A percentile compares a stretch with the other conserved stretches of the same genome.
phyloP scores from a whole-genome alignment of 352 stramenopile species.

The Pythium aphanidermatum region DNA sequence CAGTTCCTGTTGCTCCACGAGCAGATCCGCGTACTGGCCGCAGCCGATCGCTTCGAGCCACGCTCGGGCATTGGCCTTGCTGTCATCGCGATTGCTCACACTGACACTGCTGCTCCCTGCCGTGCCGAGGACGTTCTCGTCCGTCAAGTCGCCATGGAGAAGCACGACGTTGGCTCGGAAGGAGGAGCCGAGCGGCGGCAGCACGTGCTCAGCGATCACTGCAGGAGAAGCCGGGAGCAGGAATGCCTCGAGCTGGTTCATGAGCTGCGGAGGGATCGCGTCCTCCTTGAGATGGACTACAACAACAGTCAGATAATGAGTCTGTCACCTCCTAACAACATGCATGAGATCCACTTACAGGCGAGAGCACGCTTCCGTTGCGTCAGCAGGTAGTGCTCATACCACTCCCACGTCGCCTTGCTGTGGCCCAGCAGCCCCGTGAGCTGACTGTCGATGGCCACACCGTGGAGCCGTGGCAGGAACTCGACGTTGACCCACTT shows the following conservation, averaged over 20 bases:
- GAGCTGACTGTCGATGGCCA: slow-evolving; percentile 38
- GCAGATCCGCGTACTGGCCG: slow-evolving; percentile 40
- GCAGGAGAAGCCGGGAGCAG: slow-evolving; percentile 28
- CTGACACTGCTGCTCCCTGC: not conserved
- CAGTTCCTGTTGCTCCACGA: slow-evolving; percentile 59
- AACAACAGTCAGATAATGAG: slow-evolving; percentile 8
- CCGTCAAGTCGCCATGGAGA: slow-evolving; percentile 78
- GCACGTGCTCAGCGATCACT: slow-evolving; percentile 27
- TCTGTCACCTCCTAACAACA: slow-evolving; percentile 1
- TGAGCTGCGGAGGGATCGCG: slow-evolving; percentile 49
- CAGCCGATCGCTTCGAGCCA: slow-evolving; percentile 40
- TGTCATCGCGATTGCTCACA: not conserved
- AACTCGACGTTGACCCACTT: slow-evolving; percentile 59
- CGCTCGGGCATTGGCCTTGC: slow-evolving; percentile 22
- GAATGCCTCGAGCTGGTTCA: slow-evolving; percentile 56
- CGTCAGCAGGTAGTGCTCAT: slow-evolving; percentile 67
- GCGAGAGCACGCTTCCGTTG: slow-evolving; percentile 54
- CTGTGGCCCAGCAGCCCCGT: slow-evolving; percentile 52
- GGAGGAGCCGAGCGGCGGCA: slow-evolving; percentile 25
- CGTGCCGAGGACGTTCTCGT: slow-evolving; percentile 75
- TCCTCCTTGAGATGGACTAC: slow-evolving; percentile 53
- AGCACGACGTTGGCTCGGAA: slow-evolving; percentile 35
- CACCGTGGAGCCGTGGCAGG: slow-evolving; percentile 48
- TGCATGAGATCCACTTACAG: slow-evolving; percentile 47
- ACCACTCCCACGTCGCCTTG: slow-evolving; percentile 75